Evolutionary conservation across 805 yeast species (phyloP).

Genomic region (Saturnispora saitoi): DNA sequence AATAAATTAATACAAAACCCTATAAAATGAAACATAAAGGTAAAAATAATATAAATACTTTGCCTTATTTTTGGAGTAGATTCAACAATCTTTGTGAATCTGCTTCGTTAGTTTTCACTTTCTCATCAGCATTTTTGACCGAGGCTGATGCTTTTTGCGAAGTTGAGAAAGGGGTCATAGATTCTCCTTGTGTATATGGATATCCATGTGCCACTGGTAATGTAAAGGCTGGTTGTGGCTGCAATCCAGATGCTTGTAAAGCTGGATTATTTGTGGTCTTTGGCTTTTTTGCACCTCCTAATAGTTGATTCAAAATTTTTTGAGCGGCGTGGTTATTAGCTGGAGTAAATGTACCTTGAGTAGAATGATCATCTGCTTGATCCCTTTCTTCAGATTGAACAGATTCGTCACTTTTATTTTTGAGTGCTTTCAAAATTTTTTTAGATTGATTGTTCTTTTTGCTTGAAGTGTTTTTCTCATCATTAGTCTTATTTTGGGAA

Average conservation of each 20-base stretch:
- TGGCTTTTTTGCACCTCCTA: conserved; percentile 15
- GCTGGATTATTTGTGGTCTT: conserved; percentile 6
- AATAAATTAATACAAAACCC: not conserved
- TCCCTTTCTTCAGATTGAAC: not conserved
- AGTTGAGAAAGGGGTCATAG: not conserved
- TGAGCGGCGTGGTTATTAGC: conserved; percentile 17
- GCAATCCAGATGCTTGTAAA: not conserved
- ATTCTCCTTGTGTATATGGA: not conserved
- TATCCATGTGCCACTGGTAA: not conserved
- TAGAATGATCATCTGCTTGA: not conserved
- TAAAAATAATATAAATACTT: not conserved
- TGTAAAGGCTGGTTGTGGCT: no score
- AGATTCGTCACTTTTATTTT: not conserved
- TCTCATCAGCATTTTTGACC: not conserved
- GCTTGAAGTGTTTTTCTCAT: not conserved
- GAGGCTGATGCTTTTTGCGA: not conserved
- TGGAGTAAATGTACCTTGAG: not conserved
- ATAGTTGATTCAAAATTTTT: conserved; percentile 20
- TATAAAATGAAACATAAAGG: not conserved
- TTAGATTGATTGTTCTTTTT: conserved; percentile 1
- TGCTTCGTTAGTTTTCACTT: not conserved
- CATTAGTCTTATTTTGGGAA: no score
- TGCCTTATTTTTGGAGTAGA: not conserved
- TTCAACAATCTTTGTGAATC: conserved; percentile 1
- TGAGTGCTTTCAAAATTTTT: not conserved